These are phyloP conservation scores for Anisodus acutangulus DNA, from an alignment of 257 asterid genomes.

Conservation along the genomic window DNA sequence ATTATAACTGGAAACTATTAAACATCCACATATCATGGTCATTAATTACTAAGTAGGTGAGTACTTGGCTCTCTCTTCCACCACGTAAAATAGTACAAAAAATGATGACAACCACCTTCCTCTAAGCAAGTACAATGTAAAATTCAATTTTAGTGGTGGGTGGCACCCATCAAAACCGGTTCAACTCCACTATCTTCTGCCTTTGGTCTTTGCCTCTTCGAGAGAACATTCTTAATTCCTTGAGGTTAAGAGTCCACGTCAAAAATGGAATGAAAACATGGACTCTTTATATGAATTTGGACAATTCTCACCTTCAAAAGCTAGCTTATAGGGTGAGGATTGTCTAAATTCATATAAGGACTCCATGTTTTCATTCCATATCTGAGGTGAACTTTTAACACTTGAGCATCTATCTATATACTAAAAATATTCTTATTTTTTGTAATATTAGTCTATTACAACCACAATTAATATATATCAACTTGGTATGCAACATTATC, in stretches of 20 bases:
- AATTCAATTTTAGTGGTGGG: neutral
- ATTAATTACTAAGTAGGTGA: slow-evolving; percentile 23
- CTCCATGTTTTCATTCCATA: too few relatives aligned
- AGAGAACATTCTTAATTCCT: slow-evolving; percentile 25
- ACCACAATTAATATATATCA: slow-evolving; percentile 24
- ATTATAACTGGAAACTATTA: slow-evolving; percentile 22
- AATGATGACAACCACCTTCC: slow-evolving; percentile 18
- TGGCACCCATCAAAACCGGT: slow-evolving; percentile 30
- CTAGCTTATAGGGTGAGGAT: too few relatives aligned
- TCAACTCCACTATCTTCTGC: slow-evolving; percentile 34
- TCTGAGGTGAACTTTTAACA: too few relatives aligned
- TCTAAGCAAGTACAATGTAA: neutral
- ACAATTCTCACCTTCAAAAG: too few relatives aligned
- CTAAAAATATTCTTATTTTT: neutral
- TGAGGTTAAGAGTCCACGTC: too few relatives aligned
- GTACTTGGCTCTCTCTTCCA: slow-evolving; percentile 17
- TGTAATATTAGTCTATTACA: neutral
- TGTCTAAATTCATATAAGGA: too few relatives aligned
- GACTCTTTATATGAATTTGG: too few relatives aligned
- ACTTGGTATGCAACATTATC: slow-evolving; percentile 26
- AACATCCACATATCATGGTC: slow-evolving; percentile 8
- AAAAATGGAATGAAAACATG: too few relatives aligned
- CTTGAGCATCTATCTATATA: slow-evolving; percentile 1
- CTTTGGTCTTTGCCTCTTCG: neutral
- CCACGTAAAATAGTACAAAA: neutral